Conservation (phyloP, 306 rosid species). For the Vigna radiata region DNA sequence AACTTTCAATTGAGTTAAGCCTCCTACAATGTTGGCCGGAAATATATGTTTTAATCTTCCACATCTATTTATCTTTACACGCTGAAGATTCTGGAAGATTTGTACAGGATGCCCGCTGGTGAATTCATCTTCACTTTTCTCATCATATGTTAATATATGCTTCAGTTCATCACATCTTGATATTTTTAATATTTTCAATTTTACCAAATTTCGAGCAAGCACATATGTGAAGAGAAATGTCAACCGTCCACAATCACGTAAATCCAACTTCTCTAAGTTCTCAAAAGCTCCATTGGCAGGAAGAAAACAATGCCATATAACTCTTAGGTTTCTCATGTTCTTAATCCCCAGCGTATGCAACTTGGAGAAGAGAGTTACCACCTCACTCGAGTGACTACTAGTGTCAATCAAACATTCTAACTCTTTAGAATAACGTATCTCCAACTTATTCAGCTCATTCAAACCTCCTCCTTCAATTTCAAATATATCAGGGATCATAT, state of each 20-base stretch:
- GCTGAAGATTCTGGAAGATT: slow-evolving; percentile 2
- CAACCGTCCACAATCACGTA: neutral
- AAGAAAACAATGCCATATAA: too few relatives aligned
- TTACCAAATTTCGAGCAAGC: neutral
- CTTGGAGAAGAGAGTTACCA: slow-evolving; percentile 19
- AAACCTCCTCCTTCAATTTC: slow-evolving; percentile 1
- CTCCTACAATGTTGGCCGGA: neutral
- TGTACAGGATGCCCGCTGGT: neutral
- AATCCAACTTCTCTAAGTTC: neutral
- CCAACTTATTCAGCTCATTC: slow-evolving; percentile 25
- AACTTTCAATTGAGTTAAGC: neutral
- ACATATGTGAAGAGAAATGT: slow-evolving; percentile 5
- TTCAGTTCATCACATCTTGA: neutral
- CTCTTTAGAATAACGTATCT: neutral
- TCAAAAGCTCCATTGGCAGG: too few relatives aligned
- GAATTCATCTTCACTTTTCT: neutral
- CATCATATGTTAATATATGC: slow-evolving; percentile 28
- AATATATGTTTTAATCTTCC: slow-evolving; percentile 8
- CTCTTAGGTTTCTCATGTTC: too few relatives aligned
- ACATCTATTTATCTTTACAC: neutral
- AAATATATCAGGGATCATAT: slow-evolving; percentile 22
- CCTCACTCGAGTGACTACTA: neutral
- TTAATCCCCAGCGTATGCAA: too few relatives aligned
- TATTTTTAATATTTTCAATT: slow-evolving; percentile 3
- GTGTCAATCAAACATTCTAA: slow-evolving; percentile 37